Evolutionary conservation across 331 rosid genomes (phyloP).

Genomic region (Quercus tomentella): DNA sequence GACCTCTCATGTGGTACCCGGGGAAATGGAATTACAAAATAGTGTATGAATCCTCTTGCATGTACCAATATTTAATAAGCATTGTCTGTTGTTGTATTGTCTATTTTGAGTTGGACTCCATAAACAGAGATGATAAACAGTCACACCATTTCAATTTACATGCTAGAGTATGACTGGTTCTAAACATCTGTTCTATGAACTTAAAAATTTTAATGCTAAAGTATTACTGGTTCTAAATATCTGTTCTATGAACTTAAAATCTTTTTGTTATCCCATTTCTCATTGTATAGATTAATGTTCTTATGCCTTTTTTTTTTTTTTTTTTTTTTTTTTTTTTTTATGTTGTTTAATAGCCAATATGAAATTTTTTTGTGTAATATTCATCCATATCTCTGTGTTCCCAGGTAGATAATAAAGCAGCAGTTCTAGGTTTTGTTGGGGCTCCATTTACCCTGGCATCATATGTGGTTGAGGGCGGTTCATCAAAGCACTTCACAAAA

Average conservation of each 20-base stretch:
- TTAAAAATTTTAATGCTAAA: background rate
- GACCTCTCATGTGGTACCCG: background rate
- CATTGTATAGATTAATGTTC: background rate
- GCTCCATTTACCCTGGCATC: slow-evolving; percentile 97
- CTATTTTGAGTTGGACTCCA: background rate
- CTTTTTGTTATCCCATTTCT: background rate
- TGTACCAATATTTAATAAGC: background rate
- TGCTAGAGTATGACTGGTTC: background rate
- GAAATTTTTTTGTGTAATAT: slow-evolving; percentile 2
- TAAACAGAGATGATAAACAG: background rate
- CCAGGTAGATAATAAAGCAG: slow-evolving; percentile 84
- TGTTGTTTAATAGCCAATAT: background rate
- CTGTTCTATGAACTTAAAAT: background rate
- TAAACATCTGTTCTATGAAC: background rate
- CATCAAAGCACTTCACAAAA: slow-evolving; percentile 89
- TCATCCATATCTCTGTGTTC: slow-evolving; percentile 12
- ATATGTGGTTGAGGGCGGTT: slow-evolving; percentile 96
- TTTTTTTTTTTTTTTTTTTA: background rate
- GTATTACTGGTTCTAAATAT: background rate
- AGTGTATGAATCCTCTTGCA: background rate
- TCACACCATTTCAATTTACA: background rate
- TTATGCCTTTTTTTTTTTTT: background rate
- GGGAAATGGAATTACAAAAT: background rate
- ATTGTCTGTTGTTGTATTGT: background rate
- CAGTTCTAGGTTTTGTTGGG: slow-evolving; percentile 93